Conservation (phyloP, 2,329 filamentous ascomycete species). For the Stenocarpella maydis region DNA sequence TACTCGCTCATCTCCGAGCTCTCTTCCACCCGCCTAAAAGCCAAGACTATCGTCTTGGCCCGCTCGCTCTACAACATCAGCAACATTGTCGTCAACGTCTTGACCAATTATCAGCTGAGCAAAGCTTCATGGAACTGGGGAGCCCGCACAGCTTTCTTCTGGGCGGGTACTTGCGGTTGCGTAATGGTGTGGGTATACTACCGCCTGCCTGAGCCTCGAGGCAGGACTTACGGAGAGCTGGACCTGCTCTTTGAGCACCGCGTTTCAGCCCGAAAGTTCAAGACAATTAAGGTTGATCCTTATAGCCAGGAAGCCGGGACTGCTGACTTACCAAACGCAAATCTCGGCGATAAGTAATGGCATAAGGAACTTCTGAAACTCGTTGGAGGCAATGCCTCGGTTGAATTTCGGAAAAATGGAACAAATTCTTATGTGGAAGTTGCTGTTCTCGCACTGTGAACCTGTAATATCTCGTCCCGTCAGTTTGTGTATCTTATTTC, state of each 20-base stretch:
- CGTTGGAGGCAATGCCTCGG: too few species aligned
- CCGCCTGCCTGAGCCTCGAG: constrained; percentile 80
- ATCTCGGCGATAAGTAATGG: background rate
- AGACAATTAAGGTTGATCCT: constrained; percentile 63
- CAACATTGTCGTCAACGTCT: constrained; percentile 79
- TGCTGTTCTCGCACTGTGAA: too few species aligned
- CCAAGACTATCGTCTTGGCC: constrained; percentile 90
- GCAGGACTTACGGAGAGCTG: constrained; percentile 84
- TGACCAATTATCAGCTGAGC: constrained; percentile 95
- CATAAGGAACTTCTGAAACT: too few species aligned
- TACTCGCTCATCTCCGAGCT: constrained; percentile 89
- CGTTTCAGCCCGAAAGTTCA: constrained; percentile 77
- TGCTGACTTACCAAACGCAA: constrained; percentile 49
- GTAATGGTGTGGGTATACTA: constrained; percentile 86
- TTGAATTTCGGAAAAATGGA: too few species aligned
- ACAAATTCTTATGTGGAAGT: too few species aligned
- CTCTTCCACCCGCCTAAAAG: constrained; percentile 81
- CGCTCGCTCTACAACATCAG: constrained; percentile 84
- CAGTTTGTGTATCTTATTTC: too few species aligned
- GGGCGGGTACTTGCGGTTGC: constrained; percentile 72
- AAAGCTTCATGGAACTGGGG: constrained; percentile 86
- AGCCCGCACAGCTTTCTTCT: constrained; percentile 89
- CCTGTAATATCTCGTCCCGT: too few species aligned
- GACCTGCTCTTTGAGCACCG: constrained; percentile 83
- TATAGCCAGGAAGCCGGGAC: constrained; percentile 59